These are phyloP conservation scores for Backusella tarrabulga DNA, from an alignment of 192 early-diverging fungal species.

Conservation along the genomic window DNA sequence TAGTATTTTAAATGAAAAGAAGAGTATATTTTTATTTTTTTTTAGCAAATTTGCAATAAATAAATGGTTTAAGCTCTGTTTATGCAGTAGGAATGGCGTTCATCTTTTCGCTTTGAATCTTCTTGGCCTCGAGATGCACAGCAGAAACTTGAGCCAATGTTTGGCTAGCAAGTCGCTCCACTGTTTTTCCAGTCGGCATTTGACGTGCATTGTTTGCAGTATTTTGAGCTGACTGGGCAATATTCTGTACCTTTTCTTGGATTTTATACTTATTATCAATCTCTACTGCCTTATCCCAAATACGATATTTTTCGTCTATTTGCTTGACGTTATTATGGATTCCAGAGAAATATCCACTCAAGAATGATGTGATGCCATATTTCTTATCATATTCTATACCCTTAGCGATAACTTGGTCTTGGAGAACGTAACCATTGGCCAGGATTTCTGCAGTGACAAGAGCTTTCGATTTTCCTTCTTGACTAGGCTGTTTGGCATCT, in stretches of 20 bases:
- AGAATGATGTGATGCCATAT: constrained; percentile 50
- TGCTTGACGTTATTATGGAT: constrained; percentile 35
- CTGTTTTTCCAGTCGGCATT: constrained; percentile 51
- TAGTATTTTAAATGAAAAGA: no score
- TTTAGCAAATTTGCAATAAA: no score
- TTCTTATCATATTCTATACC: constrained; percentile 65
- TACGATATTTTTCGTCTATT: constrained; percentile 55
- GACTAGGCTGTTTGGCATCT: neutral
- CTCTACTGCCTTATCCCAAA: constrained; percentile 46
- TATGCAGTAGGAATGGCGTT: neutral
- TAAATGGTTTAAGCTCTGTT: neutral
- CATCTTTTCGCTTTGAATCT: constrained; percentile 34
- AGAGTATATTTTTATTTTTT: no score
- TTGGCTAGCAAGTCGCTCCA: constrained; percentile 40
- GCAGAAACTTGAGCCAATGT: constrained; percentile 50
- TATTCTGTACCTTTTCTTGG: constrained; percentile 51
- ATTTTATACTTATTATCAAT: constrained; percentile 56
- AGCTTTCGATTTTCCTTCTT: constrained; percentile 47
- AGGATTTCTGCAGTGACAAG: constrained; percentile 65
- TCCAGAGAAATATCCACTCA: constrained; percentile 32
- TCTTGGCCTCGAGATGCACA: constrained; percentile 55
- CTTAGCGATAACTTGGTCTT: constrained; percentile 62
- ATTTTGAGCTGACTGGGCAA: constrained; percentile 43
- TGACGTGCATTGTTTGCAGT: constrained; percentile 42
- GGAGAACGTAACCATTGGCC: constrained; percentile 65